Evolutionary conservation across 371 early-diverging fungal genomes (phyloP), one percentile per base, ranked within the genome.

Genomic region (Mortierella sp.): DNA sequence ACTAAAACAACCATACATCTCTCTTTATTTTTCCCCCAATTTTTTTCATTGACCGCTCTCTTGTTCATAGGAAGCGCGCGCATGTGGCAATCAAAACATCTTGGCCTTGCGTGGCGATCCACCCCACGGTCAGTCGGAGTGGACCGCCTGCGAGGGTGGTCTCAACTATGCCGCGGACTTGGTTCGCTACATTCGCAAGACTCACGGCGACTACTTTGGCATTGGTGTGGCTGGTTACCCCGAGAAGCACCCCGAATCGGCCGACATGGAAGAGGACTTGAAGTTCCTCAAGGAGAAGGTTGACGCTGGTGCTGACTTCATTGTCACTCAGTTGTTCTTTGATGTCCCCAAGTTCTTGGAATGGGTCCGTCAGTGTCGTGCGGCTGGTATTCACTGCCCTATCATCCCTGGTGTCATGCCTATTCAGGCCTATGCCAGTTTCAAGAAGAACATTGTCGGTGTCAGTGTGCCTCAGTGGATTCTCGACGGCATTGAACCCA

Each of bases 381-480:
- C 84, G 4, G 90, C 92, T 58, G 97, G 97, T 48, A 95, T 98
- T 87, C 93, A 87, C 24, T 92, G 94, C 72, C 99, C 99, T 54
- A 97, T 98, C 70, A 90, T 98, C 63, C 98, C 99, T 1, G 99
- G 99, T 54, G 93, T 98, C 76, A 97, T 98, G 95, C 98, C 98
- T 68, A 98, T 98, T 79, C 97, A 97, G 89, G 95, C 92, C 80
- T 97, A 97, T 83, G 95, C 96, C 63, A 92, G 95, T 21, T 95
- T 97, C 88, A 95, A 95, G 88, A 94, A 96, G 88, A 97, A 97
- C 84, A 84, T 79, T 77, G 93, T 94, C 24, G 94, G 93, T 11
- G 70, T 85, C 28, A 81, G 80, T 70, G 97, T 98, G 11, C 99
- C 99, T 54, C 91, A 94, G 80, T 88, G 92, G 85, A 94, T 98